phyloP scores from a whole-genome alignment of 2,329 filamentous ascomycete genomes.

The Apiospora marii region DNA sequence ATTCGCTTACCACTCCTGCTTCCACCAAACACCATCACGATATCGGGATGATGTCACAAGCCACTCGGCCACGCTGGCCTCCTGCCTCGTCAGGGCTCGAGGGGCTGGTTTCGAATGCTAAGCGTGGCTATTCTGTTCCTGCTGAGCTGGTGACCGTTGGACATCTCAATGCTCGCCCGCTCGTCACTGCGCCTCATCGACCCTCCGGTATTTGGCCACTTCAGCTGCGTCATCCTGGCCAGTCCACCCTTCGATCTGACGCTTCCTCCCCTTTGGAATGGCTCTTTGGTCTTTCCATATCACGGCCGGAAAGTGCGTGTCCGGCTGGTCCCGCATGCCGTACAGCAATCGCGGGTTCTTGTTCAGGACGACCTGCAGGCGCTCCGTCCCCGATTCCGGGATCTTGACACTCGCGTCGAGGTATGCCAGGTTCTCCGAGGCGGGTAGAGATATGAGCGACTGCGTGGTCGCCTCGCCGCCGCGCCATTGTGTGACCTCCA shows the following conservation, averaged over 20 bases:
- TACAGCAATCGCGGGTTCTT: neutral
- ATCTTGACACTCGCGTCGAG: neutral
- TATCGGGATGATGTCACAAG: too few relatives aligned
- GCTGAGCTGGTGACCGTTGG: too few relatives aligned
- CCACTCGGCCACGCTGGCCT: too few relatives aligned
- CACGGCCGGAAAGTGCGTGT: neutral
- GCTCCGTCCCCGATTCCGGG: neutral
- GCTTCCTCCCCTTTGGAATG: neutral
- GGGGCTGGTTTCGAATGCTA: too few relatives aligned
- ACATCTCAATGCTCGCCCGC: too few relatives aligned
- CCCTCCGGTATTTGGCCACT: neutral
- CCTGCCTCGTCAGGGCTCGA: too few relatives aligned
- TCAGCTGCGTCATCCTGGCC: neutral
- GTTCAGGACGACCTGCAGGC: neutral
- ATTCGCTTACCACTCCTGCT: too few relatives aligned
- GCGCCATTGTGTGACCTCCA: neutral
- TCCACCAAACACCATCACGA: too few relatives aligned
- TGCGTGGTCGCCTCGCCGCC: neutral
- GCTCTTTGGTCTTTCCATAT: neutral
- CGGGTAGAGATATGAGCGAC: too few relatives aligned
- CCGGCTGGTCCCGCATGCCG: neutral
- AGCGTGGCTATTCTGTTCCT: too few relatives aligned
- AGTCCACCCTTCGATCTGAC: neutral
- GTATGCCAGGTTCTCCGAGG: too few relatives aligned
- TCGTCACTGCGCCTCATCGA: neutral